These are phyloP conservation scores for Lathyrus aphaca DNA, from an alignment of 306 rosid species.

Conservation along the genomic window DNA sequence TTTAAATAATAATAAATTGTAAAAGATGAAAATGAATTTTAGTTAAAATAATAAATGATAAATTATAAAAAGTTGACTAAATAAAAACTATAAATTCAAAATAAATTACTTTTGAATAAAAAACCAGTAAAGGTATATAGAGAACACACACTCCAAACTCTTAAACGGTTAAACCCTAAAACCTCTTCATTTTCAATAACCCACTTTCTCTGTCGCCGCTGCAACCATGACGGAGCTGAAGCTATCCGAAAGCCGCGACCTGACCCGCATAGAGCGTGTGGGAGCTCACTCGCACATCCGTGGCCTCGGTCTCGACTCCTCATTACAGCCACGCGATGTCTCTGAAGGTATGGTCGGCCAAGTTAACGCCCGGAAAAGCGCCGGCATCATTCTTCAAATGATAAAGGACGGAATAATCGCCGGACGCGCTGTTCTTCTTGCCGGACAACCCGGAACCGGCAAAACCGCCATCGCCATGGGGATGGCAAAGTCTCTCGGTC, in stretches of 20 bases:
- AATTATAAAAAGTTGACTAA: too few species aligned
- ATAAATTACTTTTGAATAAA: too few species aligned
- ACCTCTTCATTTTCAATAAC: not conserved
- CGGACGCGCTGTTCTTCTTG: constrained; percentile 85
- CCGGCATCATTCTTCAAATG: constrained; percentile 94
- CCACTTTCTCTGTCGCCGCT: constrained; percentile 17
- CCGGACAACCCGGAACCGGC: constrained; percentile 96
- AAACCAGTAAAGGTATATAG: not conserved
- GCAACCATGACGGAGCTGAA: constrained; percentile 63
- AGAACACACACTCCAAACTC: constrained; percentile 1
- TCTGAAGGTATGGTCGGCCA: constrained; percentile 99
- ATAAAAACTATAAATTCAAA: too few species aligned
- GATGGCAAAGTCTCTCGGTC: constrained; percentile 97
- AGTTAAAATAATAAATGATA: too few species aligned
- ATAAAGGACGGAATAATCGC: constrained; percentile 90
- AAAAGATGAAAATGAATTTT: too few species aligned
- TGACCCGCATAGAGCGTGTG: constrained; percentile 95
- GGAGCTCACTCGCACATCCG: constrained; percentile 99
- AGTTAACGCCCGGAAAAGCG: constrained; percentile 82
- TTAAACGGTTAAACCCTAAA: constrained; percentile 33
- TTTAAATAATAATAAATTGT: too few species aligned
- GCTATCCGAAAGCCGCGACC: constrained; percentile 87
- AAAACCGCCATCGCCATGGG: constrained; percentile 99
- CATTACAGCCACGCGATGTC: constrained; percentile 78
- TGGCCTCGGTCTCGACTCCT: constrained; percentile 90